Base-by-base conservation (phyloP, 768 basidiomycete species). In the Auriculariales sp. region DNA sequence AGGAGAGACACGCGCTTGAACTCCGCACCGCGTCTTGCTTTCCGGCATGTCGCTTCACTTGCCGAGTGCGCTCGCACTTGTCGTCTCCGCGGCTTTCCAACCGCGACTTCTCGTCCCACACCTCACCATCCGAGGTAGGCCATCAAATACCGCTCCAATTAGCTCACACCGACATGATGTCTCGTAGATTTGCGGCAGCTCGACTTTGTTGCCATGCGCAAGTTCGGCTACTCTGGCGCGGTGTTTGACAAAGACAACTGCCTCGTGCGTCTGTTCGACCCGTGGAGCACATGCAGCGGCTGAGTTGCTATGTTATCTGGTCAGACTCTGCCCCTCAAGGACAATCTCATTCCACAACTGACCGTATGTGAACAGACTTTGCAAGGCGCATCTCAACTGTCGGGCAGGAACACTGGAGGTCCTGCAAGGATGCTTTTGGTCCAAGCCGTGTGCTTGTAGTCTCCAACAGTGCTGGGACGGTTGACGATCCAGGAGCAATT, bases 191-290 rank as follows among this genome's bases (percentile, higher is more conserved):
- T 93, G 57, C 84, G 87, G 71, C 73, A 82, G 55, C 71, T 93
- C 58, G 78, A 93, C 64, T 91, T 89, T 70, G 56, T 56, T 7
- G 78, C 78, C 31, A 69, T 98, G 32, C 74, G 74, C 50, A 69
- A 71, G 50, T 77, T 80, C 6, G 91, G 93, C 3, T 92, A 89
- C 61, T 76, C 79, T 42, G 91, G 86, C n/a, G 87, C 83, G 3
- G 79, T 99, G 1, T 84, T 98, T 56, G 94, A 98, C 73, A 97
- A 98, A 66, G 94, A 99, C 61, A 98, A 99, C 58, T 98, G 94
- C 60, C 66, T 98, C 55, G 94, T 89, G 55, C 27, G 83, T 67
- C 3, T 15, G 3, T 45, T 45, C 30, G 1, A 6, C 27, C 28
- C 4, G 5, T 3, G 6, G 46, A 19, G n/a, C n/a, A n/a, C n/a